Percentiles rank a stretch among this genome's conserved stretches.
These are phyloP conservation scores for Mollisiaceae sp. DNA, from an alignment of 2,329 filamentous ascomycete species.

Conservation along the genomic window DNA sequence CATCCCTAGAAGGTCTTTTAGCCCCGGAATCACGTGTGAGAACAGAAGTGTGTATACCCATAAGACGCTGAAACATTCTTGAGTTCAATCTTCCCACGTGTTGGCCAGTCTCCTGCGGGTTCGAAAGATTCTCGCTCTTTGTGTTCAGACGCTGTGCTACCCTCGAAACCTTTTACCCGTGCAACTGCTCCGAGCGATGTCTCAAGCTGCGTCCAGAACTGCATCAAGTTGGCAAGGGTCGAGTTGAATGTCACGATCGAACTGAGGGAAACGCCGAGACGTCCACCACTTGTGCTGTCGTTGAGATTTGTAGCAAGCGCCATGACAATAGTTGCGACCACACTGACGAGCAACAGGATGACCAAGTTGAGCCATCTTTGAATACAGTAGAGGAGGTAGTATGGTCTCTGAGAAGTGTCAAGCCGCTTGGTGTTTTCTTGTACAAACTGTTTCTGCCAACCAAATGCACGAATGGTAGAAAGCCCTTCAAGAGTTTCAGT, in stretches of 20 bases:
- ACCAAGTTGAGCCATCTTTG: constrained; percentile 62
- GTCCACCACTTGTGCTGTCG: constrained; percentile 25
- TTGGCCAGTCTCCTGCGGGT: constrained; percentile 31
- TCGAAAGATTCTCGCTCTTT: constrained; percentile 16
- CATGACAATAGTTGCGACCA: constrained; percentile 34
- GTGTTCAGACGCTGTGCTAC: constrained; percentile 49
- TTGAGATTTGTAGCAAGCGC: constrained; percentile 28
- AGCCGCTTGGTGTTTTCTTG: constrained; percentile 53
- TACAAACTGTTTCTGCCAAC: constrained; percentile 54
- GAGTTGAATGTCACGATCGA: constrained; percentile 31
- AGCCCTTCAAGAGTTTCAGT: constrained; percentile 52
- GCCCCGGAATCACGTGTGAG: background rate
- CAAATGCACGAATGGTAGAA: constrained; percentile 60
- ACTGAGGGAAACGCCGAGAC: constrained; percentile 31
- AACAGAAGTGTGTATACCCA: constrained; percentile 19
- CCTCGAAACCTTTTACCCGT: constrained; percentile 57
- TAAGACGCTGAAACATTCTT: constrained; percentile 35
- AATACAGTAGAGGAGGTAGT: constrained; percentile 60
- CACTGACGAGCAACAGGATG: constrained; percentile 52
- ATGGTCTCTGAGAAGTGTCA: constrained; percentile 59
- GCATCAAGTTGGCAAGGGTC: constrained; percentile 25
- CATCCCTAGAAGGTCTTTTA: constrained; percentile 13
- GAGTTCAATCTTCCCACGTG: constrained; percentile 30
- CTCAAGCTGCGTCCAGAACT: constrained; percentile 61
- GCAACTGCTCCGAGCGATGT: constrained; percentile 62